phyloP scores from a whole-genome alignment of 1,284 basidiomycete species.

The Leccinum subfulvum region DNA sequence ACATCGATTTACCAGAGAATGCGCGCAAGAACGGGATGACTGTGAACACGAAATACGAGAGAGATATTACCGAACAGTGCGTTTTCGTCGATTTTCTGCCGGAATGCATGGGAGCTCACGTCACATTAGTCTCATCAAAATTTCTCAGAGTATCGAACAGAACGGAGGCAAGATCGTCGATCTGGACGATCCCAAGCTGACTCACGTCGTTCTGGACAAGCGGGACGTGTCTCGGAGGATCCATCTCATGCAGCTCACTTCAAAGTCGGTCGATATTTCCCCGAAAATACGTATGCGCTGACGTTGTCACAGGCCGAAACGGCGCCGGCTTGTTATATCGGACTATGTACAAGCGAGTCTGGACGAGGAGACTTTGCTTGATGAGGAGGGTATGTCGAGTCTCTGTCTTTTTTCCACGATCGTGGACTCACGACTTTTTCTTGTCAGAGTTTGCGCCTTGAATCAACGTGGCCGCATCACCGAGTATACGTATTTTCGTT shows the following conservation, averaged over 20 bases:
- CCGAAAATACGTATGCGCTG: slow-evolving; percentile 1
- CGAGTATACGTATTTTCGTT: too few relatives aligned
- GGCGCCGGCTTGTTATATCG: slow-evolving; percentile 72
- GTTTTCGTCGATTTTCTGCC: slow-evolving; percentile 14
- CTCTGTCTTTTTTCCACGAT: not conserved
- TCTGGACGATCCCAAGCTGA: slow-evolving; percentile 73
- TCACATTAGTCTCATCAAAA: slow-evolving; percentile 51
- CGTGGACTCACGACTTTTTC: not conserved
- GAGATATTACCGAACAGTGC: slow-evolving; percentile 52
- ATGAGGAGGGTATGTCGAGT: slow-evolving; percentile 61
- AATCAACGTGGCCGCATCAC: not conserved
- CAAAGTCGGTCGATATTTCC: slow-evolving; percentile 47
- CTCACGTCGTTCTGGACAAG: slow-evolving; percentile 82
- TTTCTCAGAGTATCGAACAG: slow-evolving; percentile 52
- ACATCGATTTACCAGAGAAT: slow-evolving; percentile 79
- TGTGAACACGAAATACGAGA: slow-evolving; percentile 54
- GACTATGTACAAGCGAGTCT: slow-evolving; percentile 77
- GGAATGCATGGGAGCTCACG: not conserved
- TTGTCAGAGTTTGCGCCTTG: not conserved
- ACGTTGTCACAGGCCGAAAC: slow-evolving; percentile 57
- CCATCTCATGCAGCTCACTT: slow-evolving; percentile 67
- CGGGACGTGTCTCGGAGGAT: slow-evolving; percentile 69
- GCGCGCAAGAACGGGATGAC: slow-evolving; percentile 63
- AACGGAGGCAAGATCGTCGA: slow-evolving; percentile 73
- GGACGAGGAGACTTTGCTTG: slow-evolving; percentile 76